A percentile compares a stretch with the other conserved stretches of the same genome.
Conservation (phyloP, 352 stramenopile species). For the Albugo laibachii region DNA sequence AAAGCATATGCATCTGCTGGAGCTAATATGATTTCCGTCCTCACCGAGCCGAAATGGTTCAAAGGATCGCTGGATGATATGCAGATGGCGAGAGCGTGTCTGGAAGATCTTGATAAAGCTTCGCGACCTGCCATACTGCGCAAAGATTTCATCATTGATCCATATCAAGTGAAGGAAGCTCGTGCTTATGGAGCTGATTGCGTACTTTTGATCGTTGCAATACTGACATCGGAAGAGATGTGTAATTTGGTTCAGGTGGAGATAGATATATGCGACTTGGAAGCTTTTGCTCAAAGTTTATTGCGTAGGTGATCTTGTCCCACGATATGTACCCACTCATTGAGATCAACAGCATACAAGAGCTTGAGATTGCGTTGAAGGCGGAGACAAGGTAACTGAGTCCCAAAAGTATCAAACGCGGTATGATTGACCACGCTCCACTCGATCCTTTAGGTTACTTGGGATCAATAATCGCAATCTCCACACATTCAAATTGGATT, state of each 20-base stretch:
- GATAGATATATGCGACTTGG: not conserved
- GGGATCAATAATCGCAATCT: constrained; percentile 98
- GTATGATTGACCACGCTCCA: not conserved
- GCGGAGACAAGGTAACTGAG: constrained; percentile 50
- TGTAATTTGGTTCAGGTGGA: constrained; percentile 35
- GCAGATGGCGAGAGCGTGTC: constrained; percentile 14
- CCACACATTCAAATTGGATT: constrained; percentile 95
- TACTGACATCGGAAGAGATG: constrained; percentile 43
- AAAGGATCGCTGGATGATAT: constrained; percentile 87
- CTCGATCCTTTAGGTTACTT: constrained; percentile 55
- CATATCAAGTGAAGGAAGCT: constrained; percentile 91
- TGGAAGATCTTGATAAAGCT: constrained; percentile 13
- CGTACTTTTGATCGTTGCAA: constrained; percentile 94
- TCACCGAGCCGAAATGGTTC: constrained; percentile 97
- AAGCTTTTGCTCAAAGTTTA: not conserved
- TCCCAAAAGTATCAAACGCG: not conserved
- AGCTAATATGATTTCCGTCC: constrained; percentile 91
- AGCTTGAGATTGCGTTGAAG: constrained; percentile 88
- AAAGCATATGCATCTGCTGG: constrained; percentile 80
- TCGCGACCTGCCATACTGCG: constrained; percentile 63
- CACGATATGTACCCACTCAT: constrained; percentile 95
- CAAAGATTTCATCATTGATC: constrained; percentile 92
- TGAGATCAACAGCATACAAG: constrained; percentile 89
- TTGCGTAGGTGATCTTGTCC: constrained; percentile 43
- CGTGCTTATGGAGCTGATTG: constrained; percentile 90